Evolutionary conservation across 495 filamentous ascomycete species (phyloP), one percentile per base, ranked within the genome.

Genomic region (Chaetomium tenue): DNA sequence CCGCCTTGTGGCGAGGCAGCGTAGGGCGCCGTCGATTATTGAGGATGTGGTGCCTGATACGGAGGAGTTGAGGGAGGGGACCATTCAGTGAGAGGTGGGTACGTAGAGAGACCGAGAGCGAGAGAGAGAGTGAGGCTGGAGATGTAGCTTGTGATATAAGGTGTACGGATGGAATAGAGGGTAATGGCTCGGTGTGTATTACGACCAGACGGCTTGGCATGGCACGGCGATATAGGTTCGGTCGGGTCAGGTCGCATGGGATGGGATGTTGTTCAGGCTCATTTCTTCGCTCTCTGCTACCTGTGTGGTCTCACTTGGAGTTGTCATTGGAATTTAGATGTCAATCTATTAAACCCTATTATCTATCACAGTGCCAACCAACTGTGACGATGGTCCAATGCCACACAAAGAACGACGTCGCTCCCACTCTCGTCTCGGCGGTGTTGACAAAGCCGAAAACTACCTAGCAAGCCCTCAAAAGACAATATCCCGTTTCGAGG

Each of bases 21-120:
- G 71, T 16, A 55, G 70, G 44, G 42, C 55, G 51, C 61, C 56
- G 22, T 74, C 70, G 1, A 71, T 50, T 11, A 18, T 75, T 26
- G 67, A 67, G 63, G 70, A 75, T 57, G 66, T 75, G 5, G 65
- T 75, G 33, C 73, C 73, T 2, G 73, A 75, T 63, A 73, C 62
- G 26, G 70, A 74, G 62, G 73, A 75, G 65, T 51, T 75, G 28
- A 54, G 73, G 42, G 58, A 71, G 51, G 73, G 73, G n/a, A 72
- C 70, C 9, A 75, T 75, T 40, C 73, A 75, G 61, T 75, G 40
- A 56, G 39, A 2, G 6, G 3, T n/a, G n/a, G n/a, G n/a, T n/a
- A n/a, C n/a, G 1, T 60, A 50, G 11, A 48, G 2, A 7, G 4
- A 23, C n/a, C n/a, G n/a, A n/a, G n/a, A n/a, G n/a, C n/a, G n/a